Percentiles rank a stretch among this genome's conserved stretches.
These are phyloP conservation scores for Boletus nobilissimus DNA, from an alignment of 1,284 basidiomycete genomes.

Conservation along the genomic window DNA sequence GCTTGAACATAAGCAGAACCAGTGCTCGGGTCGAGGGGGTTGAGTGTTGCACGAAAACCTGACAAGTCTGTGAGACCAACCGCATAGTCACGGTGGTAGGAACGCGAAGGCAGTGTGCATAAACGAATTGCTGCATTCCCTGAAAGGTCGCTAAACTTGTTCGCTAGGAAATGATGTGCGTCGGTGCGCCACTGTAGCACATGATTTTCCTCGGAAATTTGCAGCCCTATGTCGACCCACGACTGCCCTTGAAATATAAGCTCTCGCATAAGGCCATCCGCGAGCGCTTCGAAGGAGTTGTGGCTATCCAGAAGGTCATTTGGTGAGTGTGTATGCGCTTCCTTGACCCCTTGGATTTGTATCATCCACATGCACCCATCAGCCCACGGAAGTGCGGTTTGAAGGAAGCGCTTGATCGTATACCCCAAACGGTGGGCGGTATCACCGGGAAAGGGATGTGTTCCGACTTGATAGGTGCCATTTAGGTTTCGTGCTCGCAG, in stretches of 20 bases:
- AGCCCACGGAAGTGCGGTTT: slow-evolving; percentile 10
- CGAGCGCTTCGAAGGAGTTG: neutral
- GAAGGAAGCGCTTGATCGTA: slow-evolving; percentile 1
- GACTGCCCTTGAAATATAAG: slow-evolving; percentile 13
- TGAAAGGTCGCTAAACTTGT: neutral
- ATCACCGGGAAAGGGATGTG: slow-evolving; percentile 17
- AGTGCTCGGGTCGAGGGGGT: neutral
- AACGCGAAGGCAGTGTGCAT: slow-evolving; percentile 3
- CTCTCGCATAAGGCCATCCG: neutral
- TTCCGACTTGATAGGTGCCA: slow-evolving; percentile 20
- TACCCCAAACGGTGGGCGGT: slow-evolving; percentile 4
- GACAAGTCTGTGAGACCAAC: slow-evolving; percentile 12
- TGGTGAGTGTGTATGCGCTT: slow-evolving; percentile 13
- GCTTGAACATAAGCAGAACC: slow-evolving; percentile 12
- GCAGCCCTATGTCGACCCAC: slow-evolving; percentile 21
- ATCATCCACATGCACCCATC: slow-evolving; percentile 21
- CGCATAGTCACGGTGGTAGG: slow-evolving; percentile 15
- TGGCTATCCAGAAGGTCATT: neutral
- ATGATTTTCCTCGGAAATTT: slow-evolving; percentile 9
- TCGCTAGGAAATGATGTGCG: slow-evolving; percentile 14
- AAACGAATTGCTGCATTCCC: neutral
- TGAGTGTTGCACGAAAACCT: slow-evolving; percentile 14
- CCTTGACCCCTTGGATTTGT: slow-evolving; percentile 26
- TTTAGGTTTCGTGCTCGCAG: slow-evolving; percentile 11
- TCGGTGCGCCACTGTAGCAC: slow-evolving; percentile 23